phyloP scores from a whole-genome alignment of 1,284 basidiomycete species.

The Rhodotorula sp. region DNA sequence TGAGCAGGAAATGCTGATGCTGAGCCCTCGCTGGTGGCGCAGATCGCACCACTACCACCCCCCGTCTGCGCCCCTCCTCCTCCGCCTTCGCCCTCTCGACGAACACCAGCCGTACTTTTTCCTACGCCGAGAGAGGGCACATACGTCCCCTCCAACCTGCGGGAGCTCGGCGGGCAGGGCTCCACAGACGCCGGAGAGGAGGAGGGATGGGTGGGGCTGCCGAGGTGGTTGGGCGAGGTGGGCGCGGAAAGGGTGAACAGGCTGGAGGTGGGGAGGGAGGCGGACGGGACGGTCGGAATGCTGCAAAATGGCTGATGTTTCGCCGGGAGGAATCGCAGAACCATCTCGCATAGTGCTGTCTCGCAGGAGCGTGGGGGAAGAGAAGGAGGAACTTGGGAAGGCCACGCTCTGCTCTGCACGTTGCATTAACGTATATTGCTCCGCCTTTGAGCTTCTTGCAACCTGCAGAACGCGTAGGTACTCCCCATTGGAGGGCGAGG shows the following conservation, averaged over 20 bases:
- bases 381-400: too few species aligned
- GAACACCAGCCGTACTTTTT: neutral
- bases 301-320: neutral
- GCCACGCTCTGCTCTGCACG: too few species aligned
- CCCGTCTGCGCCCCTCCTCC: neutral
- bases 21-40: too few species aligned
- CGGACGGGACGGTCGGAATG: slow-evolving; percentile 10
- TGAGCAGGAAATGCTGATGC: too few species aligned
- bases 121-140: slow-evolving; percentile 18
- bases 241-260: slow-evolving; percentile 10
- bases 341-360: neutral
- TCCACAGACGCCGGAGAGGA: neutral
- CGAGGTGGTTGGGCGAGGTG: slow-evolving; percentile 10
- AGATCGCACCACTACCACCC: slow-evolving; percentile 23
- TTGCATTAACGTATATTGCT: too few species aligned
- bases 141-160: slow-evolving; percentile 13
- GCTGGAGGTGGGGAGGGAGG: slow-evolving; percentile 1
- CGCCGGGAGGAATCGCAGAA: neutral
- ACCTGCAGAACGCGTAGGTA: too few species aligned
- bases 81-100: neutral
- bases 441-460: too few species aligned
- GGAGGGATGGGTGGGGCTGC: slow-evolving; percentile 2
- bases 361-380: too few species aligned
- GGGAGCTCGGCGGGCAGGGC: neutral
- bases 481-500: too few species aligned